Base-by-base conservation (phyloP, 2,329 filamentous ascomycete species). In the Gnomoniopsis smithogilvyi region DNA sequence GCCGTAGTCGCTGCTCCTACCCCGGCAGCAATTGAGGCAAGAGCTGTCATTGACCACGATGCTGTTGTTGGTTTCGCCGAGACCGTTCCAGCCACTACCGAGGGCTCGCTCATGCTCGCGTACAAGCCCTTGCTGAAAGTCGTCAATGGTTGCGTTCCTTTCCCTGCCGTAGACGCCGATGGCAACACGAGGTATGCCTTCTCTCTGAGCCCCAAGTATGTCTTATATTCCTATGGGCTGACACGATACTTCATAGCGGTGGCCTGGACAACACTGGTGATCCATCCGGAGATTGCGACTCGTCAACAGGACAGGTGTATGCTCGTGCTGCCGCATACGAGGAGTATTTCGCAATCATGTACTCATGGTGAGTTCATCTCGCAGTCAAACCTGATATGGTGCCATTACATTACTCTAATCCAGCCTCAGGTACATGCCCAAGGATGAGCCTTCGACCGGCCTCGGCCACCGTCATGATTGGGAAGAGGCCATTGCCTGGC, bases 61-160 rank as follows among this genome's bases (percentile, higher is more conserved):
- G 64, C 57, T 2, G 66, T 87, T 36, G 81, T 83, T 12, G 80
- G 80, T 1, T 83, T 86, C 61, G 60, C 77, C 0, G 66, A 85
- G 67, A 77, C 80, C 0, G 80, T 85, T 0, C 83, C 83, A 0
- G 71, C 69, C 46, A 64, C 75, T 4, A 72, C 71, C 1, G 67
- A 70, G 0, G 83, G 83, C 17, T 66, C 73, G 2, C 67, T 83
- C 34, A 82, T 83, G 63, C 66, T 80, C 47, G 79, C 79, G 52
- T 86, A 84, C 70, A 78, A 86, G 70, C 84, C 82, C 0, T 77
- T 73, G 55, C 73, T 86, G 7, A 65, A 82, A 17, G 79, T 86
- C 8, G 74, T 77, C 30, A 82, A 82, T 64, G 84, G 85, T 51
- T 88, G 84, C 61, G 84, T 87, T 14, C 82, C 84, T 0, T 88